These are phyloP conservation scores for Cryptosporidium canis DNA, from an alignment of 169 alveolate species.

Conservation along the genomic window DNA sequence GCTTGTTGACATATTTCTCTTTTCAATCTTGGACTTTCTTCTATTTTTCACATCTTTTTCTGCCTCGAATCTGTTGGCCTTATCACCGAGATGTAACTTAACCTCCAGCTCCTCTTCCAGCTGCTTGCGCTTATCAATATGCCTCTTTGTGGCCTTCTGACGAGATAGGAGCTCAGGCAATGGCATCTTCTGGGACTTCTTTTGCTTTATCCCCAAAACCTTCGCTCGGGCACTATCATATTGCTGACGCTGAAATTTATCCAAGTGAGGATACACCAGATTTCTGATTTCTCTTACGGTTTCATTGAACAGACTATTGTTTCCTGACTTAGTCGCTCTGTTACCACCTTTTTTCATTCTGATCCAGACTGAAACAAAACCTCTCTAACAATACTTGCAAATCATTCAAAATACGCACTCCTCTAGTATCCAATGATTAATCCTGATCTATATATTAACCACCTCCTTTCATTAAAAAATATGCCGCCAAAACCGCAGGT, in stretches of 20 bases:
- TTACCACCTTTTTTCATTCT: background rate
- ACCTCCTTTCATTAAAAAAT: background rate
- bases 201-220: slow-evolving; percentile 39
- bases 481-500: background rate
- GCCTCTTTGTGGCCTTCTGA: slow-evolving; percentile 62
- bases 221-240: slow-evolving; percentile 54
- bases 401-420: background rate
- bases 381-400: background rate
- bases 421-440: background rate
- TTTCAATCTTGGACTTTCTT: background rate
- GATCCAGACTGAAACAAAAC: background rate
- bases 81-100: slow-evolving; percentile 22
- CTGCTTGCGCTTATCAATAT: slow-evolving; percentile 41
- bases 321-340: background rate
- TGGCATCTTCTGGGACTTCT: slow-evolving; percentile 69
- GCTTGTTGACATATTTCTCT: slow-evolving; percentile 11
- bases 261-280: slow-evolving; percentile 71
- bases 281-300: slow-evolving; percentile 58
- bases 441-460: background rate
- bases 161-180: slow-evolving; percentile 58
- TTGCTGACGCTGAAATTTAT: slow-evolving; percentile 62
- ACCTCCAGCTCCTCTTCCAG: slow-evolving; percentile 37
- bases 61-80: slow-evolving; percentile 51
- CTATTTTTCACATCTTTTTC: slow-evolving; percentile 10
- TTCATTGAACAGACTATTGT: slow-evolving; percentile 37